A percentile compares a stretch with the other conserved stretches of the same genome.
Evolutionary conservation across 2,329 filamentous ascomycete genomes (phyloP).

Genomic region (Fusarium proliferatum): DNA sequence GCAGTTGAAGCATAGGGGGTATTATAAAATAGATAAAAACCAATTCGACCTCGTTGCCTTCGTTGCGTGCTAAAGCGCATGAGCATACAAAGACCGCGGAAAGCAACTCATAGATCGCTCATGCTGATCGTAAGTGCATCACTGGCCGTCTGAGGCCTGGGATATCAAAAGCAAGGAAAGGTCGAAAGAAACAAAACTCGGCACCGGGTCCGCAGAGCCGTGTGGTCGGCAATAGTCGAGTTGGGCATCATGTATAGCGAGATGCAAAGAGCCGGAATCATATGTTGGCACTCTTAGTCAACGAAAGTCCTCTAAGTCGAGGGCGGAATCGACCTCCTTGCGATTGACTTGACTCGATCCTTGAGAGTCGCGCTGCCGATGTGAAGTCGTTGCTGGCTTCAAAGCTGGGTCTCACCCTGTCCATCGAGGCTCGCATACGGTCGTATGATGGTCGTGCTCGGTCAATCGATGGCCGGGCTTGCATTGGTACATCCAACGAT

Average conservation of each 20-base stretch:
- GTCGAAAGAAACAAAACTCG: conserved; percentile 22
- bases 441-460: conserved; percentile 87
- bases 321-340: conserved; percentile 49
- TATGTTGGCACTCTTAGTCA: conserved; percentile 55
- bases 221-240: conserved; percentile 28
- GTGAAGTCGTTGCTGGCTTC: conserved; percentile 93
- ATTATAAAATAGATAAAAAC: conserved; percentile 36
- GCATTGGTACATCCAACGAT: conserved; percentile 63
- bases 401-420: conserved; percentile 83
- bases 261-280: conserved; percentile 41
- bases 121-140: conserved; percentile 61
- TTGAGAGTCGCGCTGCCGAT: conserved; percentile 83
- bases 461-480: conserved; percentile 69
- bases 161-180: conserved; percentile 53
- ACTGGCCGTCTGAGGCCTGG: conserved; percentile 48
- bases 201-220: conserved; percentile 37
- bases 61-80: conserved; percentile 27
- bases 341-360: conserved; percentile 81
- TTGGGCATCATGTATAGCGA: conserved; percentile 47
- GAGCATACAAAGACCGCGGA: conserved; percentile 36
- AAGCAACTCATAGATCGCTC: conserved; percentile 59
- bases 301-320: conserved; percentile 57
- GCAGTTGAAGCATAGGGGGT: conserved; percentile 15
- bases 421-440: conserved; percentile 86
- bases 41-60: conserved; percentile 38